phyloP scores from a whole-genome alignment of 495 filamentous ascomycete genomes.

The Neurospora sp. region DNA sequence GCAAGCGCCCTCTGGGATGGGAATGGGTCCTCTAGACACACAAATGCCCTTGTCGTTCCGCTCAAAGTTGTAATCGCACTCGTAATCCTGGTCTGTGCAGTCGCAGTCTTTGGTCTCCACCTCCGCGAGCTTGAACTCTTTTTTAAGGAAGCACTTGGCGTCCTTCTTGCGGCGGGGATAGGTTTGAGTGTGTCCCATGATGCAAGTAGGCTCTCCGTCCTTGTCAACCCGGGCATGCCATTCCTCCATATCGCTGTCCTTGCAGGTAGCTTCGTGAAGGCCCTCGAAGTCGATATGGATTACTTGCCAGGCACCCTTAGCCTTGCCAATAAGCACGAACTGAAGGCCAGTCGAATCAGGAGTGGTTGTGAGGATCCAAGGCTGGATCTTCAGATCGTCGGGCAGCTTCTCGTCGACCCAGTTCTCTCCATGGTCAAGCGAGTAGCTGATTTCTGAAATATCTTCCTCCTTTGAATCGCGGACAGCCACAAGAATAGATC shows the following conservation, averaged over 20 bases:
- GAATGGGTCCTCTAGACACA: conserved; percentile 35
- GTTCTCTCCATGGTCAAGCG: conserved; percentile 72
- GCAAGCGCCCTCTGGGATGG: conserved; percentile 56
- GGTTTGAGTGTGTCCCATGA: conserved; percentile 90
- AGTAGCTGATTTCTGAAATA: conserved; percentile 54
- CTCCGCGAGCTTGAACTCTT: conserved; percentile 67
- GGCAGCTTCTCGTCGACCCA: conserved; percentile 61
- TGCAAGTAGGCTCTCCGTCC: conserved; percentile 68
- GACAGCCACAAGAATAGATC: conserved; percentile 75
- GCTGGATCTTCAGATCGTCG: conserved; percentile 50
- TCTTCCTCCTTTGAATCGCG: conserved; percentile 55
- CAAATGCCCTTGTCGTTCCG: conserved; percentile 50
- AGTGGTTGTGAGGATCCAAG: conserved; percentile 67
- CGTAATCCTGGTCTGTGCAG: conserved; percentile 75
- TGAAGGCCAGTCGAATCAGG: conserved; percentile 85
- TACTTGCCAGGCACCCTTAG: conserved; percentile 41
- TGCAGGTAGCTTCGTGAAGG: conserved; percentile 73
- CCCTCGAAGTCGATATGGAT: conserved; percentile 73
- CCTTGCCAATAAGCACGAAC: conserved; percentile 61
- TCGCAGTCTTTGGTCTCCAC: conserved; percentile 59
- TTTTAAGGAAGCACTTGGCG: conserved; percentile 77
- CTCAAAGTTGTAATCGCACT: conserved; percentile 88
- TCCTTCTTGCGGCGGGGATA: conserved; percentile 74
- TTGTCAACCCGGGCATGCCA: conserved; percentile 80
- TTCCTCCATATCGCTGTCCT: conserved; percentile 68